Evolutionary conservation across 1,139 yeast genomes (phyloP).

Genomic region (Candida smagusa): DNA sequence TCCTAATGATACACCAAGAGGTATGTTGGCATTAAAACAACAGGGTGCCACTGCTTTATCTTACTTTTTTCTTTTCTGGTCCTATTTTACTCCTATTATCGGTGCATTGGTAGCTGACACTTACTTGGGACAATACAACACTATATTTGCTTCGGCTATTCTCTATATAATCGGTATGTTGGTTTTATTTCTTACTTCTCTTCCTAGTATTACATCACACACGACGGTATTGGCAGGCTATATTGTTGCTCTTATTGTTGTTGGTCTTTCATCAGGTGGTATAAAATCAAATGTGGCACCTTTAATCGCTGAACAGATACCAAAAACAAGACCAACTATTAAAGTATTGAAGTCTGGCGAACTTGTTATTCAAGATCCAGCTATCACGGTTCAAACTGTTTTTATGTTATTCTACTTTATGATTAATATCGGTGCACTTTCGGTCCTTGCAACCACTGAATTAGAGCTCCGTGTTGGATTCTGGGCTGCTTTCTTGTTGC

Average conservation of each 20-base stretch:
- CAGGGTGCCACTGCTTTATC: conserved; percentile 73
- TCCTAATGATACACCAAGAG: conserved; percentile 47
- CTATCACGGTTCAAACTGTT: conserved; percentile 25
- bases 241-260: conserved; percentile 60
- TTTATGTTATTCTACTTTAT: conserved; percentile 27
- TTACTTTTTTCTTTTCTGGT: conserved; percentile 77
- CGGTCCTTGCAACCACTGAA: conserved; percentile 25
- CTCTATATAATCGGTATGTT: conserved; percentile 62
- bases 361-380: conserved; percentile 23
- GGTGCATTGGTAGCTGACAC: conserved; percentile 80
- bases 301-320: conserved; percentile 71
- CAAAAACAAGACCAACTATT: conserved; percentile 22
- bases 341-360: conserved; percentile 24
- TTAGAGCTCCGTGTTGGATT: conserved; percentile 22
- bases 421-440: conserved; percentile 24
- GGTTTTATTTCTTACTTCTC: conserved; percentile 66
- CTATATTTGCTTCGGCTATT: conserved; percentile 60
- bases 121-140: conserved; percentile 67
- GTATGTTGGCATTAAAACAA: conserved; percentile 61
- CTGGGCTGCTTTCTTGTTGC: conserved; percentile 42
- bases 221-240: conserved; percentile 50
- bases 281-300: conserved; percentile 80
- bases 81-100: conserved; percentile 74
- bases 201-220: conserved; percentile 56
- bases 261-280: conserved; percentile 81